Base-by-base conservation (phyloP, 78 protist genomes). In the Pigoraptor vietnamica region DNA sequence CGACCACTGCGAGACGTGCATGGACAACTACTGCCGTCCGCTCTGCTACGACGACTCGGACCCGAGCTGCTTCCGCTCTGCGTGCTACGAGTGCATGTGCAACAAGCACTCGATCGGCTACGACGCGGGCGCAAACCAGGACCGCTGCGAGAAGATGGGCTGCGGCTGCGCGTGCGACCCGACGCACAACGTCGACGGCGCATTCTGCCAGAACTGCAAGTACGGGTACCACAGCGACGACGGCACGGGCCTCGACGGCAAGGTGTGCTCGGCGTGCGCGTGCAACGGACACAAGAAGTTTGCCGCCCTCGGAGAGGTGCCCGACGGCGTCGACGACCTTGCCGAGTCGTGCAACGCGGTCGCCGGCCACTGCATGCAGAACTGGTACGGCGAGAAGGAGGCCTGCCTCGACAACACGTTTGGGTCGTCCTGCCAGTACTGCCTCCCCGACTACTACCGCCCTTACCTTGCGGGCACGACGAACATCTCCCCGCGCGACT, bases 201-300 rank as follows among this genome's bases (percentile, higher is more conserved):
- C 38, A 10, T 24, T 24, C 88, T 83, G 88, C 88, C 34, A 83
- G 88, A 1, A 35, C 88, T 83, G 88, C 88, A 24, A 83, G 88
- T 24, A 1, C 33, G 88, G 88, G 37, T 83, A 83, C 88, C 33
- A 2, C 34, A 34, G 39, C 38, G 25, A 2, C 88, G 25, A 34
- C 2, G 88, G 88, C 38, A 34, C 35, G 1, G 35, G 39, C 19
- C 39, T 35, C 1, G 35, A 34, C 24, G 88, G 88, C 35, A 2
- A 32, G 23, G 38, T 35, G 34, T 83, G 88, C 88, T 35, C 9
- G 35, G 39, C 35, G 38, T 83, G 88, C 88, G 38, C 6, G 88
- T 83, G 88, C 88, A 34, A 83, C 38, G 88, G 88, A 19, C 88
- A 83, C 88, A 83, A 83, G 88, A 29, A 81, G 79, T 48, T 23